Evolutionary conservation across 192 early-diverging fungal species (phyloP).

Genomic region (Paraglomus occultum): DNA sequence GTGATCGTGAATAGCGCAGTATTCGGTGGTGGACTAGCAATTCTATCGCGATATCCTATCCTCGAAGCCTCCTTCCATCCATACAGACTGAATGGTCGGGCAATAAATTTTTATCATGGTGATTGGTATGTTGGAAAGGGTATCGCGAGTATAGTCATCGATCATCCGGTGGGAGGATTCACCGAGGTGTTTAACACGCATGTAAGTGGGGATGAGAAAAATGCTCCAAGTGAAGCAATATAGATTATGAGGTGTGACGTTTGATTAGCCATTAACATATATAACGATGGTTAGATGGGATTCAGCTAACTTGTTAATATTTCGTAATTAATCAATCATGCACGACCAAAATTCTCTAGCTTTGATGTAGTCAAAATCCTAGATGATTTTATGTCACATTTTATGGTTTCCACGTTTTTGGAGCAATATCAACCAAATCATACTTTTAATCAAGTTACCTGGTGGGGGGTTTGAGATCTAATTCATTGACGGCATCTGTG

Average conservation of each 20-base stretch:
- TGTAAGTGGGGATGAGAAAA: conserved; percentile 38
- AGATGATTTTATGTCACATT: too few species aligned
- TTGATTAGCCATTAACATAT: too few species aligned
- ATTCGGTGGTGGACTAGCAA: conserved; percentile 42
- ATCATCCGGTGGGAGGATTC: conserved; percentile 49
- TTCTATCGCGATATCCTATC: conserved; percentile 49
- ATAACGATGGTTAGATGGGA: not conserved
- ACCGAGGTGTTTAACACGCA: conserved; percentile 59
- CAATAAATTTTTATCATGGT: conserved; percentile 50
- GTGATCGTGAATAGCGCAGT: conserved; percentile 32
- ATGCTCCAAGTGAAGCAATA: not conserved
- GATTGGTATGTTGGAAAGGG: conserved; percentile 61
- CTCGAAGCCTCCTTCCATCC: conserved; percentile 39
- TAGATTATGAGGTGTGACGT: too few species aligned
- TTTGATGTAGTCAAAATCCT: too few species aligned
- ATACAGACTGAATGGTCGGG: conserved; percentile 50
- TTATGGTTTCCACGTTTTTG: too few species aligned
- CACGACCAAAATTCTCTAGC: not conserved
- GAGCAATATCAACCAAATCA: too few species aligned
- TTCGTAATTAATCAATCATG: not conserved
- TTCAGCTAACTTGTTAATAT: not conserved
- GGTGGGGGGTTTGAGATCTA: too few species aligned
- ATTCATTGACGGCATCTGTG: not conserved
- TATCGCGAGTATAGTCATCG: conserved; percentile 42
- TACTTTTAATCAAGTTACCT: not conserved